Evolutionary conservation across 306 rosid genomes (phyloP).

Genomic region (Lagenaria siceraria): DNA sequence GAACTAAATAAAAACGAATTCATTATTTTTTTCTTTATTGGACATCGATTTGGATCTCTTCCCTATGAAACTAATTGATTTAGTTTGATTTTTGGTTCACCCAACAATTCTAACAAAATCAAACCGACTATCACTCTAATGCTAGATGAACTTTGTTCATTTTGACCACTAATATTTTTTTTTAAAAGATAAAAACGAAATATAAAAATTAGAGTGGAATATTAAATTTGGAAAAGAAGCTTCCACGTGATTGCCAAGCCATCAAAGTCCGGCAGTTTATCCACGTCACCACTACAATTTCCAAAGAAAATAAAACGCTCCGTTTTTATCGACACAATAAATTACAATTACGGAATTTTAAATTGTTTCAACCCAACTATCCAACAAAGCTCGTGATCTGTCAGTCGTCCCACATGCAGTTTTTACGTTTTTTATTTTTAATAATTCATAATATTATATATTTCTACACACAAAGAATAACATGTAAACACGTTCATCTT

Average conservation of each 20-base stretch:
- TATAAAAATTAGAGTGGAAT: too few relatives aligned
- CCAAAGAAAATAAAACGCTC: not conserved
- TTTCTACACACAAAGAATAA: not conserved
- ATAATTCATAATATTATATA: not conserved
- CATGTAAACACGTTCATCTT: not conserved
- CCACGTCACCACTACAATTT: not conserved
- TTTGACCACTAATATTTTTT: too few relatives aligned
- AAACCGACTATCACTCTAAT: too few relatives aligned
- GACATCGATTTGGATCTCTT: too few relatives aligned
- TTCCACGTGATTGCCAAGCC: conserved; percentile 16
- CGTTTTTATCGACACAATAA: not conserved
- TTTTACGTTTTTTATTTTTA: not conserved
- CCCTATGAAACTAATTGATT: too few relatives aligned
- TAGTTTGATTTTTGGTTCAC: too few relatives aligned
- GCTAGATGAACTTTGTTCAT: too few relatives aligned
- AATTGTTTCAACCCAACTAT: not conserved
- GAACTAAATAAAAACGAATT: too few relatives aligned
- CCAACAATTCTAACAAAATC: too few relatives aligned
- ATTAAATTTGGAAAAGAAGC: not conserved
- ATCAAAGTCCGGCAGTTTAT: not conserved
- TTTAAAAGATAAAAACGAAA: too few relatives aligned
- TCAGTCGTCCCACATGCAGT: not conserved
- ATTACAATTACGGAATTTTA: too few relatives aligned
- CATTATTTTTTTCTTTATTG: too few relatives aligned
- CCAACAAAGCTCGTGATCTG: not conserved